Evolutionary conservation across 2,329 filamentous ascomycete genomes (phyloP), one percentile per base, ranked within the genome.

Genomic region (Trichoderma sp.): DNA sequence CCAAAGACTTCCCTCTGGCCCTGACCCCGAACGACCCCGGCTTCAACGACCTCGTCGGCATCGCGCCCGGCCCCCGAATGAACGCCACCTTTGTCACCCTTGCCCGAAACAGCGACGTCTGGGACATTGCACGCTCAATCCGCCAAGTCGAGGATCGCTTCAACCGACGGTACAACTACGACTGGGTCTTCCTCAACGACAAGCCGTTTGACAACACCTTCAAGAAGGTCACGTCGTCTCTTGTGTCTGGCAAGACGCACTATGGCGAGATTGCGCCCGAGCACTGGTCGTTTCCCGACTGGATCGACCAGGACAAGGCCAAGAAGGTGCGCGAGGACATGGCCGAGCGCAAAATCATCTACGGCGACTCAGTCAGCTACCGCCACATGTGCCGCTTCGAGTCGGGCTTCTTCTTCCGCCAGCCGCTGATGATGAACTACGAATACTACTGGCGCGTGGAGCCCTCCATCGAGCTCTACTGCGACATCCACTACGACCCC

Each of bases 391-490:
- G 95, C 80, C 92, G 95, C 69, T 99, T 97, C 76, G 95, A 99
- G 80, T 98, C 94, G 7, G 95, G 95, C 45, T 99, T 99, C 85
- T 99, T 99, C 85, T 99, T 98, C 87, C 92, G 90, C 67, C 95
- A 99, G 77, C 86, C 88, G 34, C 81, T 97, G 71, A 93, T 99
- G 91, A 80, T 91, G 77, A 93, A 98, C 77, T 99, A 96, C 79
- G 95, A 99, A 76, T 99, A 92, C 87, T 99, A 99, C 85, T 99
- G 95, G 95, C 92, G 96, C 71, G 95, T 99, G 15, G 95, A 99
- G 84, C 95, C 95, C 72, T 95, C 91, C 79, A 88, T 99, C 75
- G 91, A 98, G 82, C 89, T 99, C 68, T 97, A 88, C 85, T 99
- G 95, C 80, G 95, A 99, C 75, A 85, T 99, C 74, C 85, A 92